Conservation (phyloP, 345 rosid species). For the Raphanus sativus region DNA sequence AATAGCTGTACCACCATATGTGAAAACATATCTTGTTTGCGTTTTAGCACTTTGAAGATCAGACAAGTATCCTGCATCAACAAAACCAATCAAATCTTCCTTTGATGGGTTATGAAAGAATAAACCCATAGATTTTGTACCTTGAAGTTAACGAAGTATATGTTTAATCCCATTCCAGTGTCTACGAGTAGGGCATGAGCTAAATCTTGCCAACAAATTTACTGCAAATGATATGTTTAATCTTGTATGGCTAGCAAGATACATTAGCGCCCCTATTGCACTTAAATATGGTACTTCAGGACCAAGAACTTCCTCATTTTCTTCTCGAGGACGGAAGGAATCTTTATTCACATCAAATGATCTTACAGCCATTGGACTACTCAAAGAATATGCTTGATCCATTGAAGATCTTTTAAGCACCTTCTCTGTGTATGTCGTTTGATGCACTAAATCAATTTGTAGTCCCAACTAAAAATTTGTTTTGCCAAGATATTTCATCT, state of each 20-base stretch:
- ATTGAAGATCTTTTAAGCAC: not conserved
- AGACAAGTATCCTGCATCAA: not conserved
- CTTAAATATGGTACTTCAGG: not conserved
- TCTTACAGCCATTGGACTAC: not conserved
- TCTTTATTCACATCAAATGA: not conserved
- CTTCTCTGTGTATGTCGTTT: not conserved
- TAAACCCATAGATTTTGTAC: not conserved
- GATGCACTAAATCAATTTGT: too few relatives aligned
- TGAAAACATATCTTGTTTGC: not conserved
- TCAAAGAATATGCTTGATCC: not conserved
- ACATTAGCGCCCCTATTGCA: not conserved
- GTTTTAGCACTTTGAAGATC: not conserved
- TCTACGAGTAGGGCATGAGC: not conserved
- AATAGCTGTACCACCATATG: not conserved
- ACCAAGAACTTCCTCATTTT: not conserved
- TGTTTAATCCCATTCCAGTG: not conserved
- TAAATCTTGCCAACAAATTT: not conserved
- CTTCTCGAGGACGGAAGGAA: not conserved
- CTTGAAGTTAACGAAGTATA: not conserved
- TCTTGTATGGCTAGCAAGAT: not conserved
- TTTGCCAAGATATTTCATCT: not conserved
- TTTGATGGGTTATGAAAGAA: not conserved
- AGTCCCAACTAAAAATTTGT: not conserved
- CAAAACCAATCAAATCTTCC: not conserved
- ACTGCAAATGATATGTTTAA: not conserved